phyloP scores from a whole-genome alignment of 78 protist species.

The Isochrysis galbana region DNA sequence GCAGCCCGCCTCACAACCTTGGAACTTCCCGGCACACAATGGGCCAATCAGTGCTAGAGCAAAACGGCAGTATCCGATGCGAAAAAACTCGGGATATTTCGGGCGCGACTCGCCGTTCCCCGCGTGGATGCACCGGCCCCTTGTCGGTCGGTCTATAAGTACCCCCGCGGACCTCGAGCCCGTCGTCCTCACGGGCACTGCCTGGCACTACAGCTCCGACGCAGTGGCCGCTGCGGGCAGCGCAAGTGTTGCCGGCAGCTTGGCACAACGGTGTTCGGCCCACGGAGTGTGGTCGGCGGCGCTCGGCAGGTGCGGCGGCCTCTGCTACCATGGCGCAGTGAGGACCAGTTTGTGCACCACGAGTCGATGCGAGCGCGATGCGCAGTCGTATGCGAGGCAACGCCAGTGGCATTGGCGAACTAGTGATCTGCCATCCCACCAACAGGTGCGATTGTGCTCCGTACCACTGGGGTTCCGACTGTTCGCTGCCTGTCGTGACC shows the following conservation, averaged over 20 bases:
- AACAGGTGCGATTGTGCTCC: conserved; percentile 11
- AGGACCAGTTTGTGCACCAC: no score
- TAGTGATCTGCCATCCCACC: no score
- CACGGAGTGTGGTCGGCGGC: neutral
- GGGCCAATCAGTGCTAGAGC: neutral
- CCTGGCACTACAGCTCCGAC: neutral
- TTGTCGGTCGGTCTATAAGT: neutral
- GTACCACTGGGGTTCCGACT: neutral
- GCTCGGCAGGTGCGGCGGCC: no score
- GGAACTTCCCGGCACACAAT: neutral
- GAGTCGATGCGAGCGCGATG: no score
- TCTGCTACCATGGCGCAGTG: no score
- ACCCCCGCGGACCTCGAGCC: no score
- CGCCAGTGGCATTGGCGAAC: no score
- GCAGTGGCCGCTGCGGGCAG: neutral
- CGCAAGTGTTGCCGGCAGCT: no score
- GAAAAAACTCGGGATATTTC: neutral
- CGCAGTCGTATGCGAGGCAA: no score
- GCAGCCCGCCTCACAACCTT: neutral
- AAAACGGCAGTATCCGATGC: neutral
- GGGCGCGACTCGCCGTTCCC: neutral
- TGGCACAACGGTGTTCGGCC: no score
- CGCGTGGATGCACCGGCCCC: neutral
- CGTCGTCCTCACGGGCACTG: neutral
- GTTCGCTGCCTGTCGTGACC: neutral